Base-by-base conservation (phyloP, 495 filamentous ascomycete species). In the Bacidia gigantensis region DNA sequence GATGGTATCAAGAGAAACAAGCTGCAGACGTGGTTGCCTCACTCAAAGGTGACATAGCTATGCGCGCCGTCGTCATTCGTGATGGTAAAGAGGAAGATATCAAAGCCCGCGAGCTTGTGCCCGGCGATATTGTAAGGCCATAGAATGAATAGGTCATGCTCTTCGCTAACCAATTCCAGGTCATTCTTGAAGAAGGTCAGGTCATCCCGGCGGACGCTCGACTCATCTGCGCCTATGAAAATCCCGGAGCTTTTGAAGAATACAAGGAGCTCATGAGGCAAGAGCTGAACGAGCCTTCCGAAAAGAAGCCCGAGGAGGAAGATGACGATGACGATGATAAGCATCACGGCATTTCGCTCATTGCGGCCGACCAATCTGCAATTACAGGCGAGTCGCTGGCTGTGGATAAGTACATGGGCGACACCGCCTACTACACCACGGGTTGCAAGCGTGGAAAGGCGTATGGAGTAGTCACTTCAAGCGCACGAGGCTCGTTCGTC, bases 1-100 rank as follows among this genome's bases (percentile, higher is more conserved):
- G 84, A 71, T 89, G 83, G 78, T 89, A 88, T 66, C 84, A 89
- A 66, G 85, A 89, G 67, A 88, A 87, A 70, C 83, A 87, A 69
- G 85, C 85, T 55, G 84, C 83, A 54, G 85, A 89, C 66, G 83
- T 89, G 59, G 85, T 89, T 54, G 83, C 83, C 51, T 78, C 72
- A 53, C 70, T 89, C 40, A 87, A 87, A 70, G 85, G 85, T 72
- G 84, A 88, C 60, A 89, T 89, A 64, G 84, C 85, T 54, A 84
- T 89, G 81, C 81, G 77, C 65, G 78, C 82, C 49, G 69, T 71
- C 59, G 82, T 86, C 60, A 64, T 87, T 55, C 83, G 84, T 59
- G 73, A 87, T 65, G 83, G 84, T 52, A 67, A 72, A 46, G 81
- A 87, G 67, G 68, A 81, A 60, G 77, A 81, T 54, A 86, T 88